Evolutionary conservation across 805 yeast species (phyloP), one percentile per base, ranked within the genome.

Genomic region (Wickerhamomyces alni): DNA sequence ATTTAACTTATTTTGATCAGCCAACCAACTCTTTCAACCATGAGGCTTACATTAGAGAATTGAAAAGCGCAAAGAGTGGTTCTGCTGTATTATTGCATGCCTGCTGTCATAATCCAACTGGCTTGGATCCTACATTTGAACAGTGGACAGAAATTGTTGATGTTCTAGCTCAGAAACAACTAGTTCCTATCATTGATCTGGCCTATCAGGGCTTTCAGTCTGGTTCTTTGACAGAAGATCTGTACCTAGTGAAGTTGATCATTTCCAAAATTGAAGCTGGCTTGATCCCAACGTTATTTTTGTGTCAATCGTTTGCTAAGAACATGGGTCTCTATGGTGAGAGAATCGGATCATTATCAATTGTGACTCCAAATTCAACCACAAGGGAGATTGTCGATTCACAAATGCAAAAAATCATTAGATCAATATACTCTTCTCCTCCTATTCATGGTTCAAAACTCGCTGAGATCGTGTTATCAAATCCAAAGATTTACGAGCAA

Each of bases 71-170:
- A 30, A 74, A 74, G 24, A 66, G 66, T 26, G 86, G 83, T 21
- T 69, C 82, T 17, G 74, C 77, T 38, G 81, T 88, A 17, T 70
- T 89, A 41, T 73, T 89, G 44, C 98, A 89, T 63, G 96, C 96
- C 8, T 88, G 96, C 60, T 93, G 96, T 55, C 97, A 89, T 69
- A 91, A 89, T 70, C 98, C 98, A 40, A 91, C 97, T 16, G 98
- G 97, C 48, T 79, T 89, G 61, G 97, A 89, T 59, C 93, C 95
- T 45, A 77, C 87, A 15, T 63, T 66, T 21, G 85, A 77, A 47
- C 87, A 89, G 59, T 88, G 96, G 96, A 70, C 74, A 45, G 64
- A 73, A 59, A 85, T 91, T 30, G 69, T 85, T 52, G 77, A 80
- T 36, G 76, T 81, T 26, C 58, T 85, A 30, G 65, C 74, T 51